A percentile compares a stretch with the other conserved stretches of the same genome.
Conservation (phyloP, 2,329 filamentous ascomycete genomes). For the Verticillium longisporum region DNA sequence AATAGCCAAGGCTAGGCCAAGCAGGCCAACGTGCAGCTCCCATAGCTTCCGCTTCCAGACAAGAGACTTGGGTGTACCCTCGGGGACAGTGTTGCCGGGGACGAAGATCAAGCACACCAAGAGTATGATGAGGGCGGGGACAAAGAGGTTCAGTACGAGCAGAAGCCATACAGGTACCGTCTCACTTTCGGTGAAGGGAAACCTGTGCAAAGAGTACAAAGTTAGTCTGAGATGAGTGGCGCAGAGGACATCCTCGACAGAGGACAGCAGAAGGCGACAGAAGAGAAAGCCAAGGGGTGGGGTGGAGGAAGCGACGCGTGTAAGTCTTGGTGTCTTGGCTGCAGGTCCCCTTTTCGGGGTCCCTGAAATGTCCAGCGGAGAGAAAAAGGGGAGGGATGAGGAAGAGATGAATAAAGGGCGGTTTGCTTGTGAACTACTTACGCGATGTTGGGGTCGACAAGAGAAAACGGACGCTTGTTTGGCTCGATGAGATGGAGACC, state of each 20-base stretch:
- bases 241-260: neutral
- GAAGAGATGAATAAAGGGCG: neutral
- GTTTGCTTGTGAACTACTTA: constrained; percentile 21
- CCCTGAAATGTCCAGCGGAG: neutral
- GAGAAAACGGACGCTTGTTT: constrained; percentile 64
- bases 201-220: constrained; percentile 37
- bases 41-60: constrained; percentile 80
- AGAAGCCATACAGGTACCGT: constrained; percentile 64
- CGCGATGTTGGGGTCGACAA: constrained; percentile 69
- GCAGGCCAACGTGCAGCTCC: constrained; percentile 82
- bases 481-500: constrained; percentile 55
- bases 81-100: constrained; percentile 62
- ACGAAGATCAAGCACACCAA: constrained; percentile 63
- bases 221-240: neutral
- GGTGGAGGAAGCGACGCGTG: neutral
- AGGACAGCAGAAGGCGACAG: neutral
- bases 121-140: constrained; percentile 62
- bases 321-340: neutral
- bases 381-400: neutral
- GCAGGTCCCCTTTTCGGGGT: neutral
- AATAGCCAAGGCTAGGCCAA: constrained; percentile 70
- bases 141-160: constrained; percentile 52
- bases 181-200: constrained; percentile 63
- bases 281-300: neutral
- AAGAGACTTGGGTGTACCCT: constrained; percentile 53